Base-by-base conservation (phyloP, 805 yeast genomes). In the Yamadazyma nakazawae region DNA sequence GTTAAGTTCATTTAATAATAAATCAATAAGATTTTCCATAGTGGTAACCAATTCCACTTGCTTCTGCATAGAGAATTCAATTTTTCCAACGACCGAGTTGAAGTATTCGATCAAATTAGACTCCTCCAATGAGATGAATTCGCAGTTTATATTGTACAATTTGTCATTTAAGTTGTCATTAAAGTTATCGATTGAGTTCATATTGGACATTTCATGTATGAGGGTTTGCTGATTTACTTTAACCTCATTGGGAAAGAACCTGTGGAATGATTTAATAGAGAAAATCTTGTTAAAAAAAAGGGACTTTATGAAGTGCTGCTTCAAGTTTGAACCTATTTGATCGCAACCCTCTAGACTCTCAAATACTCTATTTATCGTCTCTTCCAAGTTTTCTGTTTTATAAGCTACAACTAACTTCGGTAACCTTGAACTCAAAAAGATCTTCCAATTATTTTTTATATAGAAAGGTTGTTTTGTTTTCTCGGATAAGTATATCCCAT, bases 51-150 rank as follows among this genome's bases (percentile, higher is more conserved):
- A 54, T 43, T 67, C 72, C 14, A 48, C 18, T 51, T 70, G 68
- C 13, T 53, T 53, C 2, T 48, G 31, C 39, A 52, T 46, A 46
- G 62, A 61, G 40, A 48, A 59, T 28, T 59, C 64, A 37, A 68
- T 49, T 32, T 51, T 48, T 2, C 37, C 24, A 1, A 62, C 54
- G 17, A 67, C 53, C 5, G 55, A 46, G 17, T 54, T 49, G 30
- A 68, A 50, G 43, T 55, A 63, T 18, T 64, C 68, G 5, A 64
- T 43, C 19, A 70, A 54, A 14, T 67, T 69, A 5, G 72, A 66
- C 45, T 72, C 77, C 40, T 67, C 70, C 11, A 72, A 50, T 1
- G 75, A 68, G 1, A 71, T 64, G 49, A 72, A 70, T 50, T 72
- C 76, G 18, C 66, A 47, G 50, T 67, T 69, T 25, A 67, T 53